Evolutionary conservation across 352 stramenopile genomes (phyloP).

Genomic region (Globisporangium lucens): DNA sequence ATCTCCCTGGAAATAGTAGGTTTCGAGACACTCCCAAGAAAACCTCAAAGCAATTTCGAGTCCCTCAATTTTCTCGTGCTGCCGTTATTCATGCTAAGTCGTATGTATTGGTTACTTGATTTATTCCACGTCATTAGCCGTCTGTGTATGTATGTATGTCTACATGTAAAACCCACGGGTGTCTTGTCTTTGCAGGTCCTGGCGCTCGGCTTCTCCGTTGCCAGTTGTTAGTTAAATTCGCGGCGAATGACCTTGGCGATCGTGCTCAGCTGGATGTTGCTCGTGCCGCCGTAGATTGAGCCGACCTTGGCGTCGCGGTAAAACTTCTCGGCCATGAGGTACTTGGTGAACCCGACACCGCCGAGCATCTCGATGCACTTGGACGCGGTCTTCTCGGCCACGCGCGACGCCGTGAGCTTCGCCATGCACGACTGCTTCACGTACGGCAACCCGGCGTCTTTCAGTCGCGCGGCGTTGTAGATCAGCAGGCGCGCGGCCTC

Average conservation of each 20-base stretch:
- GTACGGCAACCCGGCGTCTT: slow-evolving; percentile 88
- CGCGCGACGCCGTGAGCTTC: slow-evolving; percentile 90
- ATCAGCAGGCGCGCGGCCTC: slow-evolving; percentile 86
- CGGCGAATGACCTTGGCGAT: slow-evolving; percentile 80
- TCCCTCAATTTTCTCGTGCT: no score
- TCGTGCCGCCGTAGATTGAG: slow-evolving; percentile 94
- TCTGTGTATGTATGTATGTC: neutral
- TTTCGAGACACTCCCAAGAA: no score
- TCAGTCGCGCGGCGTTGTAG: slow-evolving; percentile 91
- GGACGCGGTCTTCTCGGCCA: slow-evolving; percentile 89
- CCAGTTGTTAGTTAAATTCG: slow-evolving; percentile 38
- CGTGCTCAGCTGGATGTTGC: slow-evolving; percentile 92
- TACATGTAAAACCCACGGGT: neutral
- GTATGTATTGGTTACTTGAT: neutral
- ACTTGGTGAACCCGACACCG: slow-evolving; percentile 91
- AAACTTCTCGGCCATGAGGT: slow-evolving; percentile 92
- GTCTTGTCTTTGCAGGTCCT: no score
- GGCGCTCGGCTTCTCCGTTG: neutral
- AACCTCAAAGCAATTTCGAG: no score
- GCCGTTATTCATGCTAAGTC: no score
- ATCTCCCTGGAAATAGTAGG: no score
- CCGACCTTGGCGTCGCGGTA: slow-evolving; percentile 95
- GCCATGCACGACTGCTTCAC: slow-evolving; percentile 93
- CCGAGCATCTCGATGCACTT: slow-evolving; percentile 93
- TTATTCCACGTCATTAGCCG: neutral